phyloP scores from a whole-genome alignment of 2,329 filamentous ascomycete species.

The Neofusicoccum umdonicola region DNA sequence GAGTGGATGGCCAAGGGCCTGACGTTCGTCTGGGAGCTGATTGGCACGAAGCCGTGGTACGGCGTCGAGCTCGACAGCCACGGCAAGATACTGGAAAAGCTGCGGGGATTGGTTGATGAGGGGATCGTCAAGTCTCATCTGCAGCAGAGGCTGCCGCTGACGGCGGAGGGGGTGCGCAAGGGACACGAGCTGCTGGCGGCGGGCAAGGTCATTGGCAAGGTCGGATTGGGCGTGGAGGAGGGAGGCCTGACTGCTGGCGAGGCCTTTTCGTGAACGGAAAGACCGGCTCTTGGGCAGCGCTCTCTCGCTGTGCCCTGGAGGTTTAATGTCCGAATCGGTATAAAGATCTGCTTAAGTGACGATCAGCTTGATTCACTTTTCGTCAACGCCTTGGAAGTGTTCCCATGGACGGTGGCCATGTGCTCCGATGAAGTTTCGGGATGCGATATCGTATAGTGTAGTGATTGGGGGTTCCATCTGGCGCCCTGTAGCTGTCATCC shows the following conservation, averaged over 20 bases:
- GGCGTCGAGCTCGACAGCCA: conserved; percentile 40
- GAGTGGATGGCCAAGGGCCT: conserved; percentile 48
- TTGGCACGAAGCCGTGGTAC: conserved; percentile 44
- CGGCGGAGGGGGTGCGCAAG: conserved; percentile 38
- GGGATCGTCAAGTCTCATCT: conserved; percentile 41
- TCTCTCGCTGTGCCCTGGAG: background rate
- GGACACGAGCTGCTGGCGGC: conserved; percentile 41
- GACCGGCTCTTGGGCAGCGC: background rate
- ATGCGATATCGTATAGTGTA: no score
- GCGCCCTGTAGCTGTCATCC: no score
- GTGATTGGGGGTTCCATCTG: no score
- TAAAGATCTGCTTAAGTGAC: background rate
- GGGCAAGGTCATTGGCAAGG: conserved; percentile 40
- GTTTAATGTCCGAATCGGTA: background rate
- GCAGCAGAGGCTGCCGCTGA: conserved; percentile 35
- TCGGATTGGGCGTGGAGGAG: conserved; percentile 29
- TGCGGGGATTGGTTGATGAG: conserved; percentile 35
- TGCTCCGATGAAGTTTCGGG: background rate
- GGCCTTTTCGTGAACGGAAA: background rate
- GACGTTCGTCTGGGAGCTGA: conserved; percentile 43
- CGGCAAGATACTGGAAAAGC: conserved; percentile 38
- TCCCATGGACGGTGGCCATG: background rate
- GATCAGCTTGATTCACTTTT: background rate
- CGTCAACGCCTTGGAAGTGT: background rate
- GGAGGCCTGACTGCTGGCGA: conserved; percentile 23